Evolutionary conservation across 169 alveolate species (phyloP).

Genomic region (Ichthyophthirius multifiliis): DNA sequence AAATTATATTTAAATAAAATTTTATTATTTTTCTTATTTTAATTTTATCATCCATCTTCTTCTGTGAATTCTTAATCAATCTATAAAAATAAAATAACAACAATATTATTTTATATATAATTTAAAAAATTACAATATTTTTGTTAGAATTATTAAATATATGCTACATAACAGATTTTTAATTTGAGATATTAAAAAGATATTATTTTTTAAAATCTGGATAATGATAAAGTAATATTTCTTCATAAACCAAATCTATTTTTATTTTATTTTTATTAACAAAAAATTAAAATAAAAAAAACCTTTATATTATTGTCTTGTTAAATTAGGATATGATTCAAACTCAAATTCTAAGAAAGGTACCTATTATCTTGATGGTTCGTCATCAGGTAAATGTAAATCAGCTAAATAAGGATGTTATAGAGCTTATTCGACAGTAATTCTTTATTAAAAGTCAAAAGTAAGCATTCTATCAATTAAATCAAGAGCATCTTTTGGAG

Average conservation of each 20-base stretch:
- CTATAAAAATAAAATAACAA: neutral
- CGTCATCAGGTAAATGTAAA: constrained; percentile 47
- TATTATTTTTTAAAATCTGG: constrained; percentile 34
- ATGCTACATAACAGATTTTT: constrained; percentile 26
- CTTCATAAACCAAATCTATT: constrained; percentile 48
- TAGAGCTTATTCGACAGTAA: constrained; percentile 64
- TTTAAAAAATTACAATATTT: constrained; percentile 8
- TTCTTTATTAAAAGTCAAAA: constrained; percentile 68
- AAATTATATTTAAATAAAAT: too few species aligned
- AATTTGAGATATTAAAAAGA: neutral
- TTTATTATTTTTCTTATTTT: too few species aligned
- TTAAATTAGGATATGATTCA: neutral
- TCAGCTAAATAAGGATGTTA: constrained; percentile 69
- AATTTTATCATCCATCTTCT: too few species aligned
- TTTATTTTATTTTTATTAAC: neutral
- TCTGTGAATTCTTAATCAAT: neutral
- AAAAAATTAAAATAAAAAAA: neutral
- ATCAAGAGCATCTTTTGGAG: constrained; percentile 52
- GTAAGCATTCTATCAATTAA: constrained; percentile 65
- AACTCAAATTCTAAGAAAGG: constrained; percentile 8
- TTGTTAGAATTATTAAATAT: constrained; percentile 24
- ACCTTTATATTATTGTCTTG: constrained; percentile 20
- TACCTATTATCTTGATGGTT: neutral
- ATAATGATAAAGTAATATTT: constrained; percentile 50
- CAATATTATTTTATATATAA: neutral